phyloP scores from a whole-genome alignment of 2,329 filamentous ascomycete species.

The Colletotrichum caudatum region DNA sequence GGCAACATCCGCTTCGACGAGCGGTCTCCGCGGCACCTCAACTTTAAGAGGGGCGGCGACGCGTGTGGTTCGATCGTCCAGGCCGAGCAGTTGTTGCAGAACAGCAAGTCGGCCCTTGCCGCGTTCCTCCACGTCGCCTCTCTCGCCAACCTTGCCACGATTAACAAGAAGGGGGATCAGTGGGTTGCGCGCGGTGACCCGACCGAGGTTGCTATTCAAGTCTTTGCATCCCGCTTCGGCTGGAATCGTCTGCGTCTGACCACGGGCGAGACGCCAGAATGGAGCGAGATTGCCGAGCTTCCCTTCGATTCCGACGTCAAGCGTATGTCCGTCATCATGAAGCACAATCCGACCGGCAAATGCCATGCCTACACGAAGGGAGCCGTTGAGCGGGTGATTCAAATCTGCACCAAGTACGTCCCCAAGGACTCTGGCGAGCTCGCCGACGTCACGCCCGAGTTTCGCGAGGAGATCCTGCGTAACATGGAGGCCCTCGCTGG shows the following conservation, averaged over 20 bases:
- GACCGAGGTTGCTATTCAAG: conserved; percentile 79
- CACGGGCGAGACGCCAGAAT: conserved; percentile 61
- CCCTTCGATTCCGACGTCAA: conserved; percentile 80
- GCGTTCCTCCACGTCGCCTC: conserved; percentile 71
- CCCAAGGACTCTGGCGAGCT: conserved; percentile 45
- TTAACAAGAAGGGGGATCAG: conserved; percentile 56
- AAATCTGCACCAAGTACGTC: conserved; percentile 63
- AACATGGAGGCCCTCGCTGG: conserved; percentile 74
- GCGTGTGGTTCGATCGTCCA: conserved; percentile 45
- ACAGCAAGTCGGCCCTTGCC: conserved; percentile 59
- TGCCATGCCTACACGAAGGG: conserved; percentile 67
- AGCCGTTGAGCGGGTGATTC: conserved; percentile 75
- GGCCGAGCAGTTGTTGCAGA: conserved; percentile 52
- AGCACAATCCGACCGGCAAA: conserved; percentile 51
- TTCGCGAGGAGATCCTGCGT: conserved; percentile 66
- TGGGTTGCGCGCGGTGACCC: conserved; percentile 74
- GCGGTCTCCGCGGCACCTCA: conserved; percentile 37
- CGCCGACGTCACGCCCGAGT: conserved; percentile 61
- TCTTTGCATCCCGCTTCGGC: conserved; percentile 75
- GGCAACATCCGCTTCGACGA: conserved; percentile 59
- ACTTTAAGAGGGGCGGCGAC: conserved; percentile 42
- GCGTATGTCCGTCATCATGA: conserved; percentile 78
- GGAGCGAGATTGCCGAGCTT: conserved; percentile 72
- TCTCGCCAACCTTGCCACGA: conserved; percentile 66
- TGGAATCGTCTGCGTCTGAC: conserved; percentile 67